These are phyloP conservation scores for Hypoxylon sp. DNA, from an alignment of 2,329 filamentous ascomycete species.

Conservation along the genomic window DNA sequence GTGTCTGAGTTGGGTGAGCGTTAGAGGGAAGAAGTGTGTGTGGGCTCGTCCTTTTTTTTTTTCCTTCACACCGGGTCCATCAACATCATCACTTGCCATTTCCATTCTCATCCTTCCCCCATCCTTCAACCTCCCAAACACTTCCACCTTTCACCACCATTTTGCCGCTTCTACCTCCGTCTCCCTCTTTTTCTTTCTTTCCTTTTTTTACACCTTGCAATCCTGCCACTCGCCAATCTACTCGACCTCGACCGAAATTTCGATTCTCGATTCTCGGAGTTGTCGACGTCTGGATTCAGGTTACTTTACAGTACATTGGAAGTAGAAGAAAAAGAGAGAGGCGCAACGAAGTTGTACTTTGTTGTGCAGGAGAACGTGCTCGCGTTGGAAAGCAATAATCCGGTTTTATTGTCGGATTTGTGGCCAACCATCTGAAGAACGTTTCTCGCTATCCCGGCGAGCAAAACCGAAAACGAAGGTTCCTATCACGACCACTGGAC, in stretches of 20 bases:
- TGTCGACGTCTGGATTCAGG: slow-evolving; percentile 51
- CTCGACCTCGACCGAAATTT: slow-evolving; percentile 47
- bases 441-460: slow-evolving; percentile 20
- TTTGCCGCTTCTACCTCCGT: slow-evolving; percentile 42
- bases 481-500: slow-evolving; percentile 22
- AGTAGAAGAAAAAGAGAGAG: slow-evolving; percentile 42
- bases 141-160: slow-evolving; percentile 39
- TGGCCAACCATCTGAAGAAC: slow-evolving; percentile 9
- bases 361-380: slow-evolving; percentile 43
- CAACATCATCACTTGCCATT: slow-evolving; percentile 47
- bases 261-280: slow-evolving; percentile 46
- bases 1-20: slow-evolving; percentile 28
- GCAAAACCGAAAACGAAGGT: slow-evolving; percentile 29
- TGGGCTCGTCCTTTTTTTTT: slow-evolving; percentile 39
- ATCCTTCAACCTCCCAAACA: slow-evolving; percentile 43
- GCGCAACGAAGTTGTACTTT: slow-evolving; percentile 42
- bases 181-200: slow-evolving; percentile 47
- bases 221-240: slow-evolving; percentile 41
- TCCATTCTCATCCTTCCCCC: slow-evolving; percentile 40
- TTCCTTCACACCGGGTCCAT: slow-evolving; percentile 33
- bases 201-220: slow-evolving; percentile 43
- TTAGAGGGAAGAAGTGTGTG: slow-evolving; percentile 25
- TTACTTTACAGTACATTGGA: slow-evolving; percentile 39
- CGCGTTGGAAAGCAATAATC: slow-evolving; percentile 31
- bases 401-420: slow-evolving; percentile 23